Conservation (phyloP, 306 rosid species). For the Crotalaria pallida region DNA sequence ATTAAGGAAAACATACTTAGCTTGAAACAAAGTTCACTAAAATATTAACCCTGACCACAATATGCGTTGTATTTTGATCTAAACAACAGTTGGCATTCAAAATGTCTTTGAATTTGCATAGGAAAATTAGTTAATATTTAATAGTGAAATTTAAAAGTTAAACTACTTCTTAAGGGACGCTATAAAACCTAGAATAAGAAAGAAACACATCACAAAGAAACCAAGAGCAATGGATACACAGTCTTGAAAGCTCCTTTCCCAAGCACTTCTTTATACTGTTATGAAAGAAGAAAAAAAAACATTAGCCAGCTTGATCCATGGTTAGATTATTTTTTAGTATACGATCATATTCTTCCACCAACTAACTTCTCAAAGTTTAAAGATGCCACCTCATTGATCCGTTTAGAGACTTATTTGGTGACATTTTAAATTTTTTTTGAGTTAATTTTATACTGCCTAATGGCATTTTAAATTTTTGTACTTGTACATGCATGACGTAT, state of each 20-base stretch:
- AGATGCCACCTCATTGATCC: too few species aligned
- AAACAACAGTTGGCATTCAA: neutral
- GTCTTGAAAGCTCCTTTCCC: conserved; percentile 31
- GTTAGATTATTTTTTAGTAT: too few species aligned
- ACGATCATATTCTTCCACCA: too few species aligned
- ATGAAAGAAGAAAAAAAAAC: neutral
- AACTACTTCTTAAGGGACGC: neutral
- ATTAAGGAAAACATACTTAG: neutral
- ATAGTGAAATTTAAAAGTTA: neutral
- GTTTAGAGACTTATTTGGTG: too few species aligned
- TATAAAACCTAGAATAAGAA: neutral
- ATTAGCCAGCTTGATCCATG: neutral
- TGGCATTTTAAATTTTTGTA: too few species aligned
- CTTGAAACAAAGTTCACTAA: neutral
- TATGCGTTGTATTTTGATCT: neutral
- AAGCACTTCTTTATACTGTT: conserved; percentile 22
- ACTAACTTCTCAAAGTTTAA: too few species aligned
- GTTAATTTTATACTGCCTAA: too few species aligned
- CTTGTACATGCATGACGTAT: too few species aligned
- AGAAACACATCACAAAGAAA: neutral
- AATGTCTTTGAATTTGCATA: neutral
- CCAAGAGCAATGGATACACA: conserved; percentile 10
- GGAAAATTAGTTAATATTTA: neutral
- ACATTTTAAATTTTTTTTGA: too few species aligned
- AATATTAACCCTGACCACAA: neutral